Evolutionary conservation across 2,329 filamentous ascomycete genomes (phyloP).

Genomic region (Ophiostoma ips): DNA sequence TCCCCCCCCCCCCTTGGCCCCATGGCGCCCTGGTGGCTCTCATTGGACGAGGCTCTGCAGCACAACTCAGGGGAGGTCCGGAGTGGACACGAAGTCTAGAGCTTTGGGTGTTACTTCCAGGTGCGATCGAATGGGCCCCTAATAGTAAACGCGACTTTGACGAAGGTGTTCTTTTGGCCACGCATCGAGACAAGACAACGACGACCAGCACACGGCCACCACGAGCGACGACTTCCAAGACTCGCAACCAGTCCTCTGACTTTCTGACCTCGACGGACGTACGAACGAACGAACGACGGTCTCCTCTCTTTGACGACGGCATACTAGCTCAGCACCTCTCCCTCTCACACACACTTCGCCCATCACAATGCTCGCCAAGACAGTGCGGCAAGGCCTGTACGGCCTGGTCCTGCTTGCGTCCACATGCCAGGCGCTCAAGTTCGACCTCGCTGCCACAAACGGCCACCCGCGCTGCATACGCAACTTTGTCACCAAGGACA

Average conservation of each 20-base stretch:
- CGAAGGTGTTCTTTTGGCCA: conserved; percentile 3
- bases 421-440: conserved; percentile 63
- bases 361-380: conserved; percentile 21
- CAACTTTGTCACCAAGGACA: conserved; percentile 88
- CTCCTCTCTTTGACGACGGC: too few species aligned
- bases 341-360: neutral
- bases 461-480: conserved; percentile 74
- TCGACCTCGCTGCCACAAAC: conserved; percentile 66
- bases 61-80: conserved; percentile 8
- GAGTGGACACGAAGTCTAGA: conserved; percentile 9
- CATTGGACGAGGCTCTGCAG: conserved; percentile 4
- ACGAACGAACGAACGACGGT: too few species aligned
- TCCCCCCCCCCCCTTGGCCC: neutral
- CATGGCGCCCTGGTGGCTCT: neutral
- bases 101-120: neutral
- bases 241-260: neutral
- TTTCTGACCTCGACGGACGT: neutral
- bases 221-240: neutral
- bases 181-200: neutral
- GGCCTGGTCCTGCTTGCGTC: conserved; percentile 42
- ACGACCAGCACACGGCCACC: neutral
- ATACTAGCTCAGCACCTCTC: neutral
- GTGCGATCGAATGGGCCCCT: neutral
- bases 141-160: conserved; percentile 3
- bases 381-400: conserved; percentile 44